Evolutionary conservation across 805 yeast species (phyloP).

Genomic region (Pichia heedii): DNA sequence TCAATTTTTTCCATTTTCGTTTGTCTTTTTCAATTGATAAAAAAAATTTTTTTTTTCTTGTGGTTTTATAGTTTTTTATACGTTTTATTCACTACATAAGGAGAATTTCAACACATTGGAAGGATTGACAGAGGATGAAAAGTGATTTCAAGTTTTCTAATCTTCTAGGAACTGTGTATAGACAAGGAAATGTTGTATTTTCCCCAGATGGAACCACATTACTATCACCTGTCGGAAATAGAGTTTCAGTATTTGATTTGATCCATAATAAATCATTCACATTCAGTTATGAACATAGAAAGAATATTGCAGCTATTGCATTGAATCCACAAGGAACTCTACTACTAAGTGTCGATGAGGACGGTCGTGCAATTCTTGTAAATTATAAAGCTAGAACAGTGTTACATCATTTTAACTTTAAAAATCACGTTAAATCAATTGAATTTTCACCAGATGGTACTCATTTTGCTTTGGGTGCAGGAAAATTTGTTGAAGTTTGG

Average conservation of each 20-base stretch:
- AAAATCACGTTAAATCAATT: constrained; percentile 62
- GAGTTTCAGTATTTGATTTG: constrained; percentile 83
- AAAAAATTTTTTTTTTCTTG: too few relatives aligned
- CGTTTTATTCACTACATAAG: too few relatives aligned
- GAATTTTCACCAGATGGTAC: constrained; percentile 85
- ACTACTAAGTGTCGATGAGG: constrained; percentile 74
- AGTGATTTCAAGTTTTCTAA: constrained; percentile 86
- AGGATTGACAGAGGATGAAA: constrained; percentile 41
- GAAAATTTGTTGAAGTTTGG: constrained; percentile 86
- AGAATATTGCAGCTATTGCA: constrained; percentile 70
- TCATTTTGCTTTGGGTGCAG: constrained; percentile 77
- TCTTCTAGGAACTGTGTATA: constrained; percentile 86
- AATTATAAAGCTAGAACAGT: constrained; percentile 79
- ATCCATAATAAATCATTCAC: constrained; percentile 80
- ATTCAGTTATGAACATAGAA: constrained; percentile 86
- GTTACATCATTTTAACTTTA: constrained; percentile 89
- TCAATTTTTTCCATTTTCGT: background rate
- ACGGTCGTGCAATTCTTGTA: constrained; percentile 88
- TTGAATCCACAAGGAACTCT: constrained; percentile 76
- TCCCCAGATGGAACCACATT: constrained; percentile 79
- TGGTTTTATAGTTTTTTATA: too few relatives aligned
- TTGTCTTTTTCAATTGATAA: too few relatives aligned
- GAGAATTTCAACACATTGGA: too few relatives aligned
- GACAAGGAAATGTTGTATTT: constrained; percentile 83
- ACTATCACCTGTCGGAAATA: constrained; percentile 88